phyloP scores from a whole-genome alignment of 805 yeast genomes.

The Zygosaccharomyces rouxii region DNA sequence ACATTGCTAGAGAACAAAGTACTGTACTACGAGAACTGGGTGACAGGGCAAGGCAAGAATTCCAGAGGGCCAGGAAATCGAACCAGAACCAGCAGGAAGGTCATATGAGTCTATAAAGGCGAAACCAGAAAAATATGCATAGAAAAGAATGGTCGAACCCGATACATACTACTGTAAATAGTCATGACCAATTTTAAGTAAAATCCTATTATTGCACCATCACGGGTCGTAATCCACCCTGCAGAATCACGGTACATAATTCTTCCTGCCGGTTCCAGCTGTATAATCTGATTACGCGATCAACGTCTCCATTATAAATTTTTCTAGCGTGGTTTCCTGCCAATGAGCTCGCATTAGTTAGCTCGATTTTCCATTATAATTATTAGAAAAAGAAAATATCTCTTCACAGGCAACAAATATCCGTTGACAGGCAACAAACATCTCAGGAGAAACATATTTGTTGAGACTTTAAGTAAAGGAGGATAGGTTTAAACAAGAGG shows the following conservation, averaged over 20 bases:
- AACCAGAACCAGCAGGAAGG: conserved; percentile 6
- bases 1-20: conserved; percentile 62
- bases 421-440: not conserved
- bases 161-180: conserved; percentile 8
- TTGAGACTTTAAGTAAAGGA: not conserved
- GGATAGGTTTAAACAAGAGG: not conserved
- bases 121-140: not conserved
- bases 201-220: not conserved
- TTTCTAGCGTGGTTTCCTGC: not conserved
- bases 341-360: not conserved
- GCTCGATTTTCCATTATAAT: not conserved
- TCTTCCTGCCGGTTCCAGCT: not conserved
- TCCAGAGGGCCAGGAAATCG: conserved; percentile 12
- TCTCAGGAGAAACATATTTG: not conserved
- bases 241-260: not conserved
- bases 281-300: not conserved
- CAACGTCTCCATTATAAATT: not conserved
- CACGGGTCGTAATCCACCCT: not conserved
- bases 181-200: not conserved
- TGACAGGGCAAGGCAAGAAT: conserved; percentile 28
- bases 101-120: not conserved
- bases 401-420: not conserved
- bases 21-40: conserved; percentile 58
- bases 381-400: conserved; percentile 4
- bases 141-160: not conserved